phyloP scores from a whole-genome alignment of 2,329 filamentous ascomycete species.

The Phaeosphaeriaceae sp. region DNA sequence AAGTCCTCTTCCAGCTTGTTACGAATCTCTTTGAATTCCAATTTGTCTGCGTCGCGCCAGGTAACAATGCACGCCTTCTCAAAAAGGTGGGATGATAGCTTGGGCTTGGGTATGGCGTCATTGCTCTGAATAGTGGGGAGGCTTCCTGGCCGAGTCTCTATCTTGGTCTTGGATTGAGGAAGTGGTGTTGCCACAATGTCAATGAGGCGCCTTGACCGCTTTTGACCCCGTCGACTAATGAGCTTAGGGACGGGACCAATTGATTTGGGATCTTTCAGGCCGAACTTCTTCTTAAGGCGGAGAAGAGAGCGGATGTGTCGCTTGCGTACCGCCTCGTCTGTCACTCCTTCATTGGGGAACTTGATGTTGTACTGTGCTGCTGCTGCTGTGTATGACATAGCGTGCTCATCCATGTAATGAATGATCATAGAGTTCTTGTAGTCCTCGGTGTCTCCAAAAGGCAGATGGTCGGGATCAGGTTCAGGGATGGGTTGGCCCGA shows the following conservation, averaged over 20 bases:
- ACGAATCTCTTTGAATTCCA: constrained; percentile 16
- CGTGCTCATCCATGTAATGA: constrained; percentile 18
- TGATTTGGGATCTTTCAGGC: constrained; percentile 7
- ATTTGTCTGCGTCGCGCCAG: constrained; percentile 15
- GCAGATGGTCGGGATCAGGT: constrained; percentile 5
- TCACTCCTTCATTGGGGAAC: constrained; percentile 13
- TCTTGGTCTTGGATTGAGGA: background rate
- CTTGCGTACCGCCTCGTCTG: constrained; percentile 19
- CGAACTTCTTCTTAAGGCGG: constrained; percentile 15
- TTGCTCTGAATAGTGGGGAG: background rate
- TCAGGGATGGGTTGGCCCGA: constrained; percentile 7
- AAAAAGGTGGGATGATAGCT: constrained; percentile 2
- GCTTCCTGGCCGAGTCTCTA: no score
- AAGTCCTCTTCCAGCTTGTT: constrained; percentile 15
- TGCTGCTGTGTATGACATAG: constrained; percentile 12
- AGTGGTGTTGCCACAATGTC: no score
- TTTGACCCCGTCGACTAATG: constrained; percentile 14
- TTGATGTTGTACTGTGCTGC: constrained; percentile 7
- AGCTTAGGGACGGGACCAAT: constrained; percentile 6
- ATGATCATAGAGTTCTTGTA: constrained; percentile 17
- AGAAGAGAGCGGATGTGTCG: constrained; percentile 13
- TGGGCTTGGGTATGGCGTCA: background rate
- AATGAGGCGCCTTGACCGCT: background rate
- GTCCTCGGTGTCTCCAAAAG: constrained; percentile 19
- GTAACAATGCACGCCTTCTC: constrained; percentile 22